Conservation (phyloP, 2,329 filamentous ascomycete species). For the Hymenoscyphus fructigenus region DNA sequence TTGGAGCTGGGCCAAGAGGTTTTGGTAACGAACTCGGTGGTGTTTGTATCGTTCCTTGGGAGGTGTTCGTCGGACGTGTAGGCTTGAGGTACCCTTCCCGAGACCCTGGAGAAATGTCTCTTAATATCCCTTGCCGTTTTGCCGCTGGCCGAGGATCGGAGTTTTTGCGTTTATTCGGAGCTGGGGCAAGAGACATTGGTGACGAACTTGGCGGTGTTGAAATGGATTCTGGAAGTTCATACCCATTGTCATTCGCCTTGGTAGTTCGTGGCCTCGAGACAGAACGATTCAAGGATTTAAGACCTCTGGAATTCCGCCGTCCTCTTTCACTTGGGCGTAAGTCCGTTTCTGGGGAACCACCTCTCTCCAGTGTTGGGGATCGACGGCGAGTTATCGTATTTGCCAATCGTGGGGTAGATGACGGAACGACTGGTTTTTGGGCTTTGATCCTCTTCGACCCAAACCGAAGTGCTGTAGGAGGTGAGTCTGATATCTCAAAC, state of each 20-base stretch:
- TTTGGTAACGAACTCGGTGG: background rate
- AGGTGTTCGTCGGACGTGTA: too few species aligned
- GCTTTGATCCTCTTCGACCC: constrained; percentile 14
- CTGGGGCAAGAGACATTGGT: background rate
- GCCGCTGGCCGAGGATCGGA: background rate
- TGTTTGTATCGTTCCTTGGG: too few species aligned
- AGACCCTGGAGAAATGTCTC: constrained; percentile 10
- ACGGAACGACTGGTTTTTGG: background rate
- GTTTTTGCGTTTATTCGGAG: background rate
- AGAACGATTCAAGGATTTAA: constrained; percentile 2
- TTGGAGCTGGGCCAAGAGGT: background rate
- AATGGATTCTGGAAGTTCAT: background rate
- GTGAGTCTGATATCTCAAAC: constrained; percentile 63
- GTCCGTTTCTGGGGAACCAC: background rate
- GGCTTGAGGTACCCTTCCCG: background rate
- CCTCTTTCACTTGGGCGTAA: background rate
- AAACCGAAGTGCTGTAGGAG: constrained; percentile 36
- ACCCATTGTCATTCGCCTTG: background rate
- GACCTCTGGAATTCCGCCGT: background rate
- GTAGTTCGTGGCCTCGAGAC: background rate
- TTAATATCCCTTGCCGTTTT: constrained; percentile 2
- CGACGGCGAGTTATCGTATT: background rate
- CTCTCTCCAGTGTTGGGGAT: background rate
- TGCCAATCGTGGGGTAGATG: background rate
- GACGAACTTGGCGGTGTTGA: background rate